Evolutionary conservation across 345 rosid species (phyloP).

Genomic region (Odontarrhena argentea): DNA sequence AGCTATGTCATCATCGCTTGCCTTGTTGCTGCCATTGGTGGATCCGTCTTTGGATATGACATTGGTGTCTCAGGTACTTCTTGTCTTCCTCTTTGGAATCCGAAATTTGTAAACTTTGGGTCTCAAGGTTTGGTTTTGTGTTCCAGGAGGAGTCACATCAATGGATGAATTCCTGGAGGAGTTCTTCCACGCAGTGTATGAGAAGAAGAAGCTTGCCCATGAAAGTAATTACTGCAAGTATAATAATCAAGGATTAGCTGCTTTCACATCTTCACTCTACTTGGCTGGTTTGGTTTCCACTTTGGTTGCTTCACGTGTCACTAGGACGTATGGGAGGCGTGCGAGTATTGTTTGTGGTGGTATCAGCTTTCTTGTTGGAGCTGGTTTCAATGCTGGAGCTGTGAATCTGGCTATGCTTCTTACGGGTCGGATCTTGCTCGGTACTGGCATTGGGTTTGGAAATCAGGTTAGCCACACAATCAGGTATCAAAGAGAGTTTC

Average conservation of each 20-base stretch:
- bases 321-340: constrained; percentile 77
- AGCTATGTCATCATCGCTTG: constrained; percentile 66
- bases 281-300: constrained; percentile 87
- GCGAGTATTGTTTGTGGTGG: constrained; percentile 87
- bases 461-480: constrained; percentile 62
- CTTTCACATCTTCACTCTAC: constrained; percentile 90
- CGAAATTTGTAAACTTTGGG: neutral
- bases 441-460: constrained; percentile 95
- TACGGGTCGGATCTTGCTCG: constrained; percentile 80
- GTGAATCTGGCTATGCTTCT: constrained; percentile 75
- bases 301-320: constrained; percentile 74
- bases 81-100: neutral
- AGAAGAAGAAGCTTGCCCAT: constrained; percentile 67
- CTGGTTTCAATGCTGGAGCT: constrained; percentile 73
- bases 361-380: constrained; percentile 71
- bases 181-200: constrained; percentile 68
- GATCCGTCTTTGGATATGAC: constrained; percentile 89
- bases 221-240: constrained; percentile 96
- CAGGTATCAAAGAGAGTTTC: neutral
- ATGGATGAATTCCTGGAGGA: constrained; percentile 75
- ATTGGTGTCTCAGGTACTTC: constrained; percentile 81
- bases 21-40: constrained; percentile 79
- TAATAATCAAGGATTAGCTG: constrained; percentile 71
- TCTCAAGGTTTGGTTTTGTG: constrained; percentile 15
- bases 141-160: constrained; percentile 86